Evolutionary conservation across 164 flowering plant genomes (phyloP), one percentile per base, ranked within the genome.

Genomic region (Chimonanthus salicifolius): DNA sequence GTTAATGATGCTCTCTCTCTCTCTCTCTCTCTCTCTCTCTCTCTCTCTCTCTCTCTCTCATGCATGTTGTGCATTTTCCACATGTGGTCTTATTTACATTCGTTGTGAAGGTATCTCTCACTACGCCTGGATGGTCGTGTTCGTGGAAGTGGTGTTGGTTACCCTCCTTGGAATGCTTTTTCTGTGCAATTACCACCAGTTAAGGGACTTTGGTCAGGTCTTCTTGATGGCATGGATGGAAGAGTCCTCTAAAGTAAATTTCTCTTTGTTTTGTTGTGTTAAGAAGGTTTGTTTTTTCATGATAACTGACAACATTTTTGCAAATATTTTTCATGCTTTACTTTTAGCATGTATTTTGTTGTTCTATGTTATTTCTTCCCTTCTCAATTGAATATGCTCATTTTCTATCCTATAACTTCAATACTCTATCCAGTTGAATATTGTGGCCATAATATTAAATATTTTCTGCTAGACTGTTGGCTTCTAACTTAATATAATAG

Each of bases 111-210:
- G 79, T 93, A 95, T 77, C 71, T 95, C 68, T 95, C 99, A 50
- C 85, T 95, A 43, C 94, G 98, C 18, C 20, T 95, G 94, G 99
- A 95, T 84, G 99, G 98, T 43, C 96, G 98, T 69, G 99, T 95
- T 5, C 94, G 98, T 81, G 98, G 97, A 49, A 95, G 99, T 82
- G 99, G 98, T 0, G 86, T 93, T 76, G 99, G 99, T 75, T 93
- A 88, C 75, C 98, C 99, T 74, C 94, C 99, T 62, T 95, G 99
- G 99, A 88, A 88, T 85, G 98, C 97, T 65, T 89, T 95, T 78
- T 92, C 87, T 67, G 97, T 89, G 47, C 99, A 95, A 71, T 72
- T 95, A 68, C 99, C 99, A 66, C 94, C 90, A n/a, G 88, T 87
- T 8, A 92, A 93, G 76, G 99, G 99, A 64, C 71, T 95, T 9